Evolutionary conservation across 805 yeast species (phyloP).

Genomic region (Ogataea pilisensis): DNA sequence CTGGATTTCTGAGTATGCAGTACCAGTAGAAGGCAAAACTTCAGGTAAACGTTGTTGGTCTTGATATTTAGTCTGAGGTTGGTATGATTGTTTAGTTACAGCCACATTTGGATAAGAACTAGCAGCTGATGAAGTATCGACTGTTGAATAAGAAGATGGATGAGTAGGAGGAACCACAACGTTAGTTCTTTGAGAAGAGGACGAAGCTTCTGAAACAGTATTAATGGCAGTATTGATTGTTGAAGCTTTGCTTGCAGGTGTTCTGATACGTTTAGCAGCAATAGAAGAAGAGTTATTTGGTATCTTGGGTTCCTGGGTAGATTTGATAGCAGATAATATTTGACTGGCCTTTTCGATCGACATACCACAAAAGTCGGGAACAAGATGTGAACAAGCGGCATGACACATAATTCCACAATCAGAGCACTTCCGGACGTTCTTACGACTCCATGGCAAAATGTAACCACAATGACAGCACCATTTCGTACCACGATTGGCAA

Average conservation of each 20-base stretch:
- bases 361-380: conserved; percentile 99
- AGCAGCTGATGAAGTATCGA: conserved; percentile 14
- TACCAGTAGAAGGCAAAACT: conserved; percentile 5
- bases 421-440: conserved; percentile 86
- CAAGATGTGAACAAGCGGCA: conserved; percentile 85
- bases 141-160: conserved; percentile 9
- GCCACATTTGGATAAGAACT: conserved; percentile 23
- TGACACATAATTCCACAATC: conserved; percentile 97
- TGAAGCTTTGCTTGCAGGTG: conserved; percentile 1
- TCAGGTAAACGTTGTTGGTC: conserved; percentile 16
- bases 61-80: conserved; percentile 8
- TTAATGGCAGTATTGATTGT: conserved; percentile 8
- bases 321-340: conserved; percentile 77
- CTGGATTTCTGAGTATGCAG: neutral
- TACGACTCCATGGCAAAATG: conserved; percentile 90
- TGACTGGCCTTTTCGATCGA: conserved; percentile 94
- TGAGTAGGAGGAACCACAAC: conserved; percentile 8
- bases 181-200: conserved; percentile 6
- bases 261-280: conserved; percentile 5
- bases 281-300: conserved; percentile 5
- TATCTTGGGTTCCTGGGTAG: conserved; percentile 46
- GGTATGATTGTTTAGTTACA: conserved; percentile 17
- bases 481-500: conserved; percentile 88
- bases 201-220: conserved; percentile 6
- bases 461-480: conserved; percentile 99